phyloP scores from a whole-genome alignment of 140 eudicot species.

The Erigeron philadelphicus region DNA sequence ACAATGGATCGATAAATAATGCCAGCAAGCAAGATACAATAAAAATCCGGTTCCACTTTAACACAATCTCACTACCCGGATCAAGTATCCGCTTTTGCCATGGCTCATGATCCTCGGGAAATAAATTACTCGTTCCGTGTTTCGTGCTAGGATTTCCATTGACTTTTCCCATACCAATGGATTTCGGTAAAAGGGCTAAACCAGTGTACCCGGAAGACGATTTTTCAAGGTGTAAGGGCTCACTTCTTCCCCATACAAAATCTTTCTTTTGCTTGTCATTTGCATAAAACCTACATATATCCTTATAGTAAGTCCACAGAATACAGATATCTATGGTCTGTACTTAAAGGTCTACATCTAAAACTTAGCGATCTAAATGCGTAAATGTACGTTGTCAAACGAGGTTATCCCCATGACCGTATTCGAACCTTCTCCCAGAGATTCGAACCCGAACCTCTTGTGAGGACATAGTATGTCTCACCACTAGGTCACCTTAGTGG shows the following conservation, averaged over 20 bases:
- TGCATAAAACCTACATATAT: constrained; percentile 55
- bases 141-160: constrained; percentile 32
- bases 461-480: too few relatives aligned
- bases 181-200: constrained; percentile 36
- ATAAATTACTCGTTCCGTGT: constrained; percentile 54
- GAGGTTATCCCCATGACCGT: too few relatives aligned
- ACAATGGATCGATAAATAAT: constrained; percentile 76
- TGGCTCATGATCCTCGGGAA: constrained; percentile 66
- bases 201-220: constrained; percentile 56
- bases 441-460: too few relatives aligned
- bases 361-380: not conserved
- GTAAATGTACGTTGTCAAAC: not conserved
- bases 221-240: constrained; percentile 44
- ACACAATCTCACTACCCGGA: constrained; percentile 90
- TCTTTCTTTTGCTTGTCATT: constrained; percentile 58
- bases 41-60: constrained; percentile 77
- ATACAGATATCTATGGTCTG: not conserved
- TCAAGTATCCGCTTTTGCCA: constrained; percentile 81
- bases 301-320: not conserved
- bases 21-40: constrained; percentile 81
- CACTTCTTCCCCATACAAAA: constrained; percentile 49
- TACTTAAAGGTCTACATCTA: not conserved
- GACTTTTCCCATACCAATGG: constrained; percentile 36
- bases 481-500: too few relatives aligned
- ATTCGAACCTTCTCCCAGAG: too few relatives aligned